Evolutionary conservation across 495 filamentous ascomycete genomes (phyloP), one percentile per base, ranked within the genome.

Genomic region (Penicillium salamii): DNA sequence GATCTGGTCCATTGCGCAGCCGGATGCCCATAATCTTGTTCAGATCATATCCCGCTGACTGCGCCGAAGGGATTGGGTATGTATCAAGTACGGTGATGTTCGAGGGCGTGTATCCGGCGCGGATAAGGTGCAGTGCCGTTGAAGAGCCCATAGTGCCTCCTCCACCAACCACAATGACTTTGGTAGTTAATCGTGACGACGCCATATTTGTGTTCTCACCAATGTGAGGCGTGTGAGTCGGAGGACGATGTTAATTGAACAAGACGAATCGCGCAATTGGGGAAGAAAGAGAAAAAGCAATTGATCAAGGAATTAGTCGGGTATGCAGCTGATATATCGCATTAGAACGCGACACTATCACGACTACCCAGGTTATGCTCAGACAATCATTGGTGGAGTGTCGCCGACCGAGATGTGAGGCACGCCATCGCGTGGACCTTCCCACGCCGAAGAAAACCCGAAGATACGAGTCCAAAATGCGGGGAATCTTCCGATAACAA

Each of bases 81-180:
- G 62, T 52, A 52, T 80, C 76, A 11, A 76, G 63, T 13, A 77
- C 74, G 8, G 65, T 71, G 26, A 78, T 65, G 36, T 72, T 66
- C 3, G 51, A 58, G 1, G 55, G 51, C 14, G 47, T 66, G 55
- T 74, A 74, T 21, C 74, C 74, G 29, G 68, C 60, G 11, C 75
- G 66, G 21, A 69, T 65, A 4, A 78, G 61, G 46, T 78, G 65
- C 28, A 76, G 63, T 6, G 75, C 76, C 3, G 72, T 75, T 11
- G 69, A 71, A 20, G 62, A 66, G 11, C 75, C 75, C 59, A 71
- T 74, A 9, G 72, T 76, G 8, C 74, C 74, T 3, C 59, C 65
- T 23, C 65, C 65, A 0, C 55, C 55, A 29, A 54, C 47, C 7
- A 58, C 48, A 5, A 58, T 23, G 11, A 58, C 39, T 21, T 52